These are phyloP conservation scores for Fraxinus ornus DNA, from an alignment of 305 asterid genomes.

Conservation along the genomic window DNA sequence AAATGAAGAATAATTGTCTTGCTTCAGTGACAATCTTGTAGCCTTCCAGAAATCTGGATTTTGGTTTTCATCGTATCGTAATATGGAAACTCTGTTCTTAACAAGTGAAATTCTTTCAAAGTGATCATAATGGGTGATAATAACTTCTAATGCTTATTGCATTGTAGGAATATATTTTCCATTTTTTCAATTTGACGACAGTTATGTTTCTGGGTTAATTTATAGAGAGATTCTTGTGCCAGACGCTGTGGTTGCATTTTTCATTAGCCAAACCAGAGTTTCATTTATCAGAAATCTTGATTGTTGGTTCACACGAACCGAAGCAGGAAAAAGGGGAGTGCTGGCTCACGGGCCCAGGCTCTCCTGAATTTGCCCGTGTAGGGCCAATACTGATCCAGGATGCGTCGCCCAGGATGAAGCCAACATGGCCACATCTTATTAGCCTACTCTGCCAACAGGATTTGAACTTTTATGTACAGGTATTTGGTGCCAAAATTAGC, in stretches of 20 bases:
- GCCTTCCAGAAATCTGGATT: not conserved
- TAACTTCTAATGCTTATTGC: not conserved
- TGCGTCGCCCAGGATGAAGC: not conserved
- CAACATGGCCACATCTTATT: not conserved
- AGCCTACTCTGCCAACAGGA: not conserved
- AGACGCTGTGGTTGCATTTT: not conserved
- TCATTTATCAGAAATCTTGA: not conserved
- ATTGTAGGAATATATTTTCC: not conserved
- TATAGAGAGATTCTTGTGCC: not conserved
- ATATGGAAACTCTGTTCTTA: constrained; percentile 3
- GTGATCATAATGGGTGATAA: not conserved
- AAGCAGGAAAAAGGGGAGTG: not conserved
- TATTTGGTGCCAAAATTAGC: not conserved
- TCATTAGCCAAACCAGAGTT: not conserved
- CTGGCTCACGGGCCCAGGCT: not conserved
- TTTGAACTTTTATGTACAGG: not conserved
- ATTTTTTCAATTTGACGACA: not conserved
- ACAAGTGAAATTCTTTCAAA: not conserved
- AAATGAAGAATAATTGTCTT: constrained; percentile 28
- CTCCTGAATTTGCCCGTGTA: not conserved
- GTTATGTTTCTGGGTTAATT: not conserved
- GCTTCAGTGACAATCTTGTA: not conserved
- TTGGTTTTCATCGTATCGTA: not conserved
- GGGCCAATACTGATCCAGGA: not conserved
- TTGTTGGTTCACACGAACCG: not conserved